Conservation (phyloP, 139 green algal species). For the Chlorokybus atmophyticus region DNA sequence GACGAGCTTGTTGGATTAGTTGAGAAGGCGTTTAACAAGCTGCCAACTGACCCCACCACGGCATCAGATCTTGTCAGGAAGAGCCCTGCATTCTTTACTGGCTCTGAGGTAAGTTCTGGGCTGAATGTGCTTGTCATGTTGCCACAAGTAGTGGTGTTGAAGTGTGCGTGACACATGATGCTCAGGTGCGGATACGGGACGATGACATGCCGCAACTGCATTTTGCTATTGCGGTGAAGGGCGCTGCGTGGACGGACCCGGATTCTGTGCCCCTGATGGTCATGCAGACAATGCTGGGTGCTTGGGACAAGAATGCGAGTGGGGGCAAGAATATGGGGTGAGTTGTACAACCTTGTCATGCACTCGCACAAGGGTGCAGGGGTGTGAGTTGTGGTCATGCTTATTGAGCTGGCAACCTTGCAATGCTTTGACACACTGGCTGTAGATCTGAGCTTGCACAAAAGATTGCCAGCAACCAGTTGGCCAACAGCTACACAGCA, state of each 20-base stretch:
- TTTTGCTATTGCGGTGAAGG: conserved; percentile 75
- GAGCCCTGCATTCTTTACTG: conserved; percentile 83
- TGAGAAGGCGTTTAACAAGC: conserved; percentile 42
- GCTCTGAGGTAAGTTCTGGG: conserved; percentile 52
- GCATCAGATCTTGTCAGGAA: conserved; percentile 40
- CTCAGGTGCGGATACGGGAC: conserved; percentile 67
- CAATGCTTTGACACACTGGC: neutral
- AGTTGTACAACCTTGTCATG: neutral
- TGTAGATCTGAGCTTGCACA: conserved; percentile 56
- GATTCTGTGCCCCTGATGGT: conserved; percentile 95
- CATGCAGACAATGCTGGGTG: conserved; percentile 77
- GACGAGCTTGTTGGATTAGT: conserved; percentile 71
- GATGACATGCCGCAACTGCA: conserved; percentile 71
- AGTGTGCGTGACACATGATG: too few relatives aligned
- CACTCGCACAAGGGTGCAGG: conserved; percentile 23
- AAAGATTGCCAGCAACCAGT: conserved; percentile 62
- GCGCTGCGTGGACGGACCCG: conserved; percentile 79
- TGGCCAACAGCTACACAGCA: conserved; percentile 78
- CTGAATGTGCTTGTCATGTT: too few relatives aligned
- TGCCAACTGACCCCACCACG: conserved; percentile 38
- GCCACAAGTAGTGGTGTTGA: too few relatives aligned
- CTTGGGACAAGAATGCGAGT: conserved; percentile 27
- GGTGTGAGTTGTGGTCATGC: neutral
- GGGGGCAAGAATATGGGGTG: conserved; percentile 5
- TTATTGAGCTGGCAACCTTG: neutral